phyloP scores from a whole-genome alignment of 2,329 filamentous ascomycete genomes.

The Fusarium nematophilum region DNA sequence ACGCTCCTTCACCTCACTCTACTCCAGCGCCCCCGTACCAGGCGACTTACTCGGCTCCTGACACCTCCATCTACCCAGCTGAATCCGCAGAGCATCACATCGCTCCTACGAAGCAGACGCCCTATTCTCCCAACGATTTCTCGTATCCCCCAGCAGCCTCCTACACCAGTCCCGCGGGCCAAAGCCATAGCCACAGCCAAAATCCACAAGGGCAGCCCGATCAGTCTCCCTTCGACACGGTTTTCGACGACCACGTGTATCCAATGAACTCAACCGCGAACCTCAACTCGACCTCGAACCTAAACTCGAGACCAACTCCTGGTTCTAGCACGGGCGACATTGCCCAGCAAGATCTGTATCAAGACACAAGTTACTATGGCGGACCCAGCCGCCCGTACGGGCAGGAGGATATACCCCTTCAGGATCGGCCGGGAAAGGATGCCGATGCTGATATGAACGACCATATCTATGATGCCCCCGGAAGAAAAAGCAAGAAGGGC shows the following conservation, averaged over 20 bases:
- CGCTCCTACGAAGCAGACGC: conserved; percentile 31
- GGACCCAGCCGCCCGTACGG: conserved; percentile 56
- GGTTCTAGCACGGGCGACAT: conserved; percentile 54
- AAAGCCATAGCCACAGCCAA: conserved; percentile 34
- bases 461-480: conserved; percentile 70
- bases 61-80: conserved; percentile 34
- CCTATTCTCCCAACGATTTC: conserved; percentile 38
- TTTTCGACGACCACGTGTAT: conserved; percentile 76
- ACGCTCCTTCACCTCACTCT: conserved; percentile 56
- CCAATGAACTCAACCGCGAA: conserved; percentile 64
- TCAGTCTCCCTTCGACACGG: conserved; percentile 70
- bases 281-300: too few relatives aligned
- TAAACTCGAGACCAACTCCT: conserved; percentile 52
- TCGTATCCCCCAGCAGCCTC: conserved; percentile 35
- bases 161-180: conserved; percentile 41
- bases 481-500: conserved; percentile 44
- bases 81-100: conserved; percentile 31
- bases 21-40: conserved; percentile 55
- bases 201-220: conserved; percentile 50
- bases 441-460: conserved; percentile 59
- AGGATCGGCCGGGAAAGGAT: conserved; percentile 59
- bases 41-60: conserved; percentile 36
- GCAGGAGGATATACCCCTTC: conserved; percentile 68
- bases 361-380: conserved; percentile 68
- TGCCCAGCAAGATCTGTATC: conserved; percentile 54